These are phyloP conservation scores for Vigna unguiculata DNA, from an alignment of 306 rosid genomes.

Conservation along the genomic window DNA sequence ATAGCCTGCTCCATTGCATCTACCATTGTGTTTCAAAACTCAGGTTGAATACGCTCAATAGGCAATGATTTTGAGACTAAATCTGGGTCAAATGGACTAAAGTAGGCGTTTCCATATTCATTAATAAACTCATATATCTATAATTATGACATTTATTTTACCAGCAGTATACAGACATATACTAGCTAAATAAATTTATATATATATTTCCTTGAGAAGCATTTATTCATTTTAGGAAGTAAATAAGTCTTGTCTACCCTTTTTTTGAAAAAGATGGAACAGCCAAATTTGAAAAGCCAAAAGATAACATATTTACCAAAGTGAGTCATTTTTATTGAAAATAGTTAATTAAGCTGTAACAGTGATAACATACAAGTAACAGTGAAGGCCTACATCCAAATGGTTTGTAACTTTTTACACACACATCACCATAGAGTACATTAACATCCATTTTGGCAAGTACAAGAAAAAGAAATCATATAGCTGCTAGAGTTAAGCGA, in stretches of 20 bases:
- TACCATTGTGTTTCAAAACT: constrained; percentile 20
- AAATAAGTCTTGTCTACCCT: background rate
- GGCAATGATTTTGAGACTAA: constrained; percentile 13
- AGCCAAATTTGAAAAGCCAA: background rate
- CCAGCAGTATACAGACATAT: background rate
- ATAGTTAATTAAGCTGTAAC: background rate
- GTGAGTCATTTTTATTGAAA: background rate
- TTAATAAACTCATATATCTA: background rate
- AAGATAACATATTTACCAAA: background rate
- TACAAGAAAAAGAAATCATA: constrained; percentile 14
- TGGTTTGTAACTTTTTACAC: background rate
- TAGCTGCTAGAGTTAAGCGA: constrained; percentile 51
- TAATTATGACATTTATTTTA: background rate
- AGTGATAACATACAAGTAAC: background rate
- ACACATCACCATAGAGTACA: constrained; percentile 16
- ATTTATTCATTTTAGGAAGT: background rate
- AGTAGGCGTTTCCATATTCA: background rate
- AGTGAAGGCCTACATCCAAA: constrained; percentile 15
- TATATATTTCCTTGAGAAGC: background rate
- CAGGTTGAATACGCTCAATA: background rate
- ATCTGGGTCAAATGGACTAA: background rate
- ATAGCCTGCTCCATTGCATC: background rate
- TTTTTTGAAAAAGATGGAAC: background rate
- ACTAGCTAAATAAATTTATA: background rate
- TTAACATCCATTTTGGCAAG: constrained; percentile 1